Percentiles rank a stretch among this genome's conserved stretches.
Conservation (phyloP, 129 eudicot genomes). For the Smallanthus sonchifolius region DNA sequence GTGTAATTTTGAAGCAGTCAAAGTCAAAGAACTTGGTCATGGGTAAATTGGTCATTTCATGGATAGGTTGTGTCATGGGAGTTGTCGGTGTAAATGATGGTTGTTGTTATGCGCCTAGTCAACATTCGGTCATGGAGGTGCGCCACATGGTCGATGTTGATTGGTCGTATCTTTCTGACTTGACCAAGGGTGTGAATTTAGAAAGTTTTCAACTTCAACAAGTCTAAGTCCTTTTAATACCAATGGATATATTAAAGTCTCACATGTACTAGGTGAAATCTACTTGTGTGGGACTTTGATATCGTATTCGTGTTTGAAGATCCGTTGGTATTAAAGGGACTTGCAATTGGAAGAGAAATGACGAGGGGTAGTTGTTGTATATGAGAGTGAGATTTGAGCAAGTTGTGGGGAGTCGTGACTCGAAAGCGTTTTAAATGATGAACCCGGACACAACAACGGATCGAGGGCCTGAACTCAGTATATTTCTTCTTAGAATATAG, state of each 20-base stretch:
- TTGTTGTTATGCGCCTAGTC: slow-evolving; percentile 39
- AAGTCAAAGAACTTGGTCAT: slow-evolving; percentile 37
- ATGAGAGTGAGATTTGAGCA: slow-evolving; percentile 94
- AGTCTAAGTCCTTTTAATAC: too few relatives aligned
- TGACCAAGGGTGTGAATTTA: slow-evolving; percentile 32
- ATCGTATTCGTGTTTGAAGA: too few relatives aligned
- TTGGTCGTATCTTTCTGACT: slow-evolving; percentile 71
- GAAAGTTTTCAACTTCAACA: slow-evolving; percentile 22
- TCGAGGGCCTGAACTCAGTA: slow-evolving; percentile 91
- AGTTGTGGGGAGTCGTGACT: slow-evolving; percentile 91
- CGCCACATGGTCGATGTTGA: slow-evolving; percentile 83
- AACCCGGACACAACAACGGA: slow-evolving; percentile 93
- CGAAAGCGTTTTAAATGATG: slow-evolving; percentile 94
- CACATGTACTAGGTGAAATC: too few relatives aligned
- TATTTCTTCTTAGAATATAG: slow-evolving; percentile 72
- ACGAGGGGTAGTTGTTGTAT: slow-evolving; percentile 67
- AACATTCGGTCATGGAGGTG: slow-evolving; percentile 41
- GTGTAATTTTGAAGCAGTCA: slow-evolving; percentile 9
- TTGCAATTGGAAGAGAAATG: slow-evolving; percentile 20
- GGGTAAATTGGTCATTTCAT: slow-evolving; percentile 70
- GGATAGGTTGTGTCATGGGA: slow-evolving; percentile 81
- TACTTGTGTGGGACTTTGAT: too few relatives aligned
- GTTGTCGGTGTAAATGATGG: slow-evolving; percentile 10
- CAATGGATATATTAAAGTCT: too few relatives aligned
- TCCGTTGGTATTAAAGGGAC: too few relatives aligned